These are phyloP conservation scores for Ensete ventricosum DNA, from an alignment of 176 grass and related monocot species.

Conservation along the genomic window DNA sequence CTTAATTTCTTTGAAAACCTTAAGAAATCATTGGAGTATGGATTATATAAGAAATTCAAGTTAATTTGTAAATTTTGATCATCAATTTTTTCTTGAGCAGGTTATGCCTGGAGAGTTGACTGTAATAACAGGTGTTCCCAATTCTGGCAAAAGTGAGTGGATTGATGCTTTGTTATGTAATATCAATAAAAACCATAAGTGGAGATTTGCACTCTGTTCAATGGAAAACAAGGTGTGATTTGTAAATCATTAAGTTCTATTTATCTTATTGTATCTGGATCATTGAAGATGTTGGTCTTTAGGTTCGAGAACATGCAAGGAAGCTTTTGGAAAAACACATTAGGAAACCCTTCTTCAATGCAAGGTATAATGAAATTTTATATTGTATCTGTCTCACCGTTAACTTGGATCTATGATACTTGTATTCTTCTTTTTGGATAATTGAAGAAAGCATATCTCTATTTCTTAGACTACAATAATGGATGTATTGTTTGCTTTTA, in stretches of 20 bases:
- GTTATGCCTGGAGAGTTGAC: conserved; percentile 83
- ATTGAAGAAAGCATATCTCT: neutral
- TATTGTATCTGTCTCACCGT: neutral
- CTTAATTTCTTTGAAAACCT: neutral
- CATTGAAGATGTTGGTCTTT: conserved; percentile 13
- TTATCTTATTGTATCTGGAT: conserved; percentile 7
- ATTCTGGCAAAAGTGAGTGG: conserved; percentile 99
- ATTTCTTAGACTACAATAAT: neutral
- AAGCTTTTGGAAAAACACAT: conserved; percentile 90
- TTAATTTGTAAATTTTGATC: neutral
- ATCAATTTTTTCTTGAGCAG: conserved; percentile 29
- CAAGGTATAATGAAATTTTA: conserved; percentile 37
- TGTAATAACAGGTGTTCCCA: conserved; percentile 88
- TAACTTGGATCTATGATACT: neutral
- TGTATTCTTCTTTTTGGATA: neutral
- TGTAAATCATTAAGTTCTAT: conserved; percentile 14
- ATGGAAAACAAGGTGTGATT: conserved; percentile 90
- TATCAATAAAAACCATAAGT: conserved; percentile 53
- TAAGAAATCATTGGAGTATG: neutral
- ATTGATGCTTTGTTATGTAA: conserved; percentile 94
- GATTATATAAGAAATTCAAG: neutral
- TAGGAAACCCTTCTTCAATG: conserved; percentile 85
- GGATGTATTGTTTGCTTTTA: neutral
- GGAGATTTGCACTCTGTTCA: conserved; percentile 90
- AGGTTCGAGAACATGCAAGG: conserved; percentile 95